Conservation (phyloP, 208 protist genomes). For the Sergeia podlipaevii region DNA sequence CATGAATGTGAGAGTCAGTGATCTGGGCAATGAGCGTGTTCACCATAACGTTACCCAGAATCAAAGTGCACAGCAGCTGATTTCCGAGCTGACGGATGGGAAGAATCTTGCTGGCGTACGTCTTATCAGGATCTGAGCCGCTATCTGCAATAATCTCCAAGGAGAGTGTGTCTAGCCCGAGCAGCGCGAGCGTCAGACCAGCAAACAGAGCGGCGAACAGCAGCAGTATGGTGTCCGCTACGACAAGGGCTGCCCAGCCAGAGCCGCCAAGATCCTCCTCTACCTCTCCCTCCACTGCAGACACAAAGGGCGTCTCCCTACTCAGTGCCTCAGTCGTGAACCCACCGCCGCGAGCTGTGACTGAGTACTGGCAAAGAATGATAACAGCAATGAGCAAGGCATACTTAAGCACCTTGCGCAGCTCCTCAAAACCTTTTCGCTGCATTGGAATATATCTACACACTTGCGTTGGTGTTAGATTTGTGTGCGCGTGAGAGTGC, state of each 20-base stretch:
- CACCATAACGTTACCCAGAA: constrained; percentile 96
- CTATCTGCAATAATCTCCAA: constrained; percentile 92
- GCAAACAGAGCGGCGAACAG: constrained; percentile 94
- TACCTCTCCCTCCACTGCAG: constrained; percentile 6
- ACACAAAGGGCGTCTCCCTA: neutral
- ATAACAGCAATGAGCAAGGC: neutral
- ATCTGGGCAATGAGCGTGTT: constrained; percentile 95
- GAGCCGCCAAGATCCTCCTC: constrained; percentile 17
- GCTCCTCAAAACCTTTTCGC: no score
- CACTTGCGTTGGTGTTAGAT: no score
- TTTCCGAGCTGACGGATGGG: constrained; percentile 95
- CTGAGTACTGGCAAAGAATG: neutral
- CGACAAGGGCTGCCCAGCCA: constrained; percentile 71
- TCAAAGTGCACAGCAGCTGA: constrained; percentile 95
- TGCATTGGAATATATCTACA: neutral
- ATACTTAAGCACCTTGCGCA: constrained; percentile 1
- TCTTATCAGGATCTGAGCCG: constrained; percentile 85
- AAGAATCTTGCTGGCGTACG: constrained; percentile 91
- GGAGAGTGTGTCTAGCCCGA: constrained; percentile 92
- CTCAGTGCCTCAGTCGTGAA: no score
- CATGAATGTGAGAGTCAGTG: constrained; percentile 84
- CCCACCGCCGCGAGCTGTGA: neutral
- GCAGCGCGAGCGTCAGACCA: constrained; percentile 94
- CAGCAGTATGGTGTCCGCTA: constrained; percentile 80
- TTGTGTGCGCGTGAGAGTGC: constrained; percentile 2